Conservation (phyloP, 495 filamentous ascomycete species). For the Endocarpon pusillum region DNA sequence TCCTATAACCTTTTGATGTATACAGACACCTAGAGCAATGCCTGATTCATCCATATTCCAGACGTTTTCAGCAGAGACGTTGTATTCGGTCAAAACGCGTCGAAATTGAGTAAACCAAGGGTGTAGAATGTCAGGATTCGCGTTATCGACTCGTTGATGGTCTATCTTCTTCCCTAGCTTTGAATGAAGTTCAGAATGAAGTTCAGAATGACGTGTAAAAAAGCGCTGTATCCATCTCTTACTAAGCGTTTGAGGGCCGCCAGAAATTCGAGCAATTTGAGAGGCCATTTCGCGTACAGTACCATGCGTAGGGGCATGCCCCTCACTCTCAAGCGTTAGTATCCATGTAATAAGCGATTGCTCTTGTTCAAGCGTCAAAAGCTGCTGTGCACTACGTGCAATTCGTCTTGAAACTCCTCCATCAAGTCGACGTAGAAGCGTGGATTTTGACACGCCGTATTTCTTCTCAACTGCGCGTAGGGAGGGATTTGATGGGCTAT, state of each 20-base stretch:
- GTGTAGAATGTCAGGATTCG: neutral
- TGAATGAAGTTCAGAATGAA: too few species aligned
- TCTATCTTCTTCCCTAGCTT: neutral
- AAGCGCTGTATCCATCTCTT: too few species aligned
- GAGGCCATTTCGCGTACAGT: neutral
- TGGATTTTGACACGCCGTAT: too few species aligned
- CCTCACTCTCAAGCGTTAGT: neutral
- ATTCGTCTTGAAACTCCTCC: too few species aligned
- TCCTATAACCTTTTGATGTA: neutral
- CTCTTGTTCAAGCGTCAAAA: too few species aligned
- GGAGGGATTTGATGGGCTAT: too few species aligned
- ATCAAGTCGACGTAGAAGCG: too few species aligned
- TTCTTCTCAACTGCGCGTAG: too few species aligned
- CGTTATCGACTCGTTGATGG: neutral
- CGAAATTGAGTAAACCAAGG: neutral
- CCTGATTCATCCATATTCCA: slow-evolving; percentile 2
- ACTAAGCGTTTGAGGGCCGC: too few species aligned
- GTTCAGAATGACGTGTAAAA: too few species aligned
- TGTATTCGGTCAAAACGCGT: neutral
- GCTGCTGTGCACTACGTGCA: too few species aligned
- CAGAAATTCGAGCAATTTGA: neutral
- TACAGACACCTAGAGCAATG: neutral
- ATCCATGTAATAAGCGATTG: too few species aligned
- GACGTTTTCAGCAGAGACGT: neutral
- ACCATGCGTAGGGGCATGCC: neutral